Evolutionary conservation across 352 stramenopile genomes (phyloP).

Genomic region (Phytophthora pseudosyringae): DNA sequence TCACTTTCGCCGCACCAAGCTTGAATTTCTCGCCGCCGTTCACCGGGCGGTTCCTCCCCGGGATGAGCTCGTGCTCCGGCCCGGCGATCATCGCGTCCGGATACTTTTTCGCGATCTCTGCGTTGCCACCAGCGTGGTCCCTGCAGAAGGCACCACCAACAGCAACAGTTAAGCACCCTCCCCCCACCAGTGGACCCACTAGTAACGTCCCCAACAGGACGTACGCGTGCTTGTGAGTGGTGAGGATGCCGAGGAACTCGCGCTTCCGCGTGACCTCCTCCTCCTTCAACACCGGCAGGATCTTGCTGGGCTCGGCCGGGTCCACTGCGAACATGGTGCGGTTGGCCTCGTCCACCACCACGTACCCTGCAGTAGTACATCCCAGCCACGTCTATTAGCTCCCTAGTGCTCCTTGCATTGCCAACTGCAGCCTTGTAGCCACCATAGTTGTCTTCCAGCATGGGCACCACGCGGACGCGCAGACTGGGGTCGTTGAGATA

Average conservation of each 20-base stretch:
- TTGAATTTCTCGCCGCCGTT: constrained; percentile 85
- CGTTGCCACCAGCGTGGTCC: constrained; percentile 85
- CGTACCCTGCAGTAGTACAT: constrained; percentile 51
- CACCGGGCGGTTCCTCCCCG: constrained; percentile 67
- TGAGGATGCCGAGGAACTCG: constrained; percentile 89
- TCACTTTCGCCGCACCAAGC: constrained; percentile 74
- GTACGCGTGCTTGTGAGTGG: constrained; percentile 94
- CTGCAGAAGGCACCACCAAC: constrained; percentile 31
- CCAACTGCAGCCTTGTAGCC: background rate
- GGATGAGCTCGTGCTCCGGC: constrained; percentile 78
- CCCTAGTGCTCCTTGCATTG: background rate
- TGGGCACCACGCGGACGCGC: constrained; percentile 81
- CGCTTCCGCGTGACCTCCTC: constrained; percentile 70
- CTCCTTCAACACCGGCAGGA: constrained; percentile 72
- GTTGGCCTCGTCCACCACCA: constrained; percentile 83
- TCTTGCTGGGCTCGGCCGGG: constrained; percentile 66
- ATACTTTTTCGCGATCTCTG: constrained; percentile 69
- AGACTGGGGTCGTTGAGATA: constrained; percentile 79
- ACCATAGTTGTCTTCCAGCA: constrained; percentile 90
- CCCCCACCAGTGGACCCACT: background rate
- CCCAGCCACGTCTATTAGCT: background rate
- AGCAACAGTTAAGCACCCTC: constrained; percentile 2
- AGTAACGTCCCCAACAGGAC: constrained; percentile 8
- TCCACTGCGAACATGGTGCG: constrained; percentile 87
- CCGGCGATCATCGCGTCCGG: constrained; percentile 71